Base-by-base conservation (phyloP, 129 eudicot species). In the Helianthus tuberosus region DNA sequence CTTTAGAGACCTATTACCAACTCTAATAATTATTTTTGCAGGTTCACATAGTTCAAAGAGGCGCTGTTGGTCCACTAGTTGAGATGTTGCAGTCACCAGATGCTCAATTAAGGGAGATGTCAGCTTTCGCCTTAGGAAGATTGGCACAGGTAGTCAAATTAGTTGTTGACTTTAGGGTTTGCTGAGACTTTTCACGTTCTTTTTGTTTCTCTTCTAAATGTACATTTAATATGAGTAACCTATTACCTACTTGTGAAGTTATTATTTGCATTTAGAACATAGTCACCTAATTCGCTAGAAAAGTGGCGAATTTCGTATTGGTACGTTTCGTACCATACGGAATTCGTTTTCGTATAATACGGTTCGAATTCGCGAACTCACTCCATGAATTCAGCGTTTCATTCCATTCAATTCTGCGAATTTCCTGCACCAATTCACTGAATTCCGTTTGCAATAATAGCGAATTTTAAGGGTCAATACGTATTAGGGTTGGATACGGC, bases 1-100 rank as follows among this genome's bases (percentile, higher is more conserved):
- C n/a, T 10, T 49, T 11, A 35, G 27, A 70, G 50, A 38, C 64
- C 69, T 50, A 3, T 35, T 65, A 7, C 51, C 61, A 60, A 52
- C 8, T 38, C 29, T 77, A 65, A 76, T 29, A 7, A 64, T 53
- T 64, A 6, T 81, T 53, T 35, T 49, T 55, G 46, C 65, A 81
- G 89, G 89, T 81, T 51, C 92, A 87, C 66, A 87, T 87, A 73
- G 91, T 78, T 64, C 91, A 87, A 74, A 87, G 88, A 81, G 91
- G 91, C 23, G 91, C 91, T 57, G 86, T 87, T 27, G 80, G 82
- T 39, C 88, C 91, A 25, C 71, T 87, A 65, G 58, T 87, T 63
- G 88, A 84, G 82, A 87, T 87, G 91, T 75, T 87, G 66, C 88
- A 87, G 35, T 83, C 88, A 5, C 84, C 78, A 32, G 88, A 87